A percentile compares a stretch with the other conserved stretches of the same genome.
Conservation (phyloP, 2,329 filamentous ascomycete species). For the Sporothrix brunneoviolacea region DNA sequence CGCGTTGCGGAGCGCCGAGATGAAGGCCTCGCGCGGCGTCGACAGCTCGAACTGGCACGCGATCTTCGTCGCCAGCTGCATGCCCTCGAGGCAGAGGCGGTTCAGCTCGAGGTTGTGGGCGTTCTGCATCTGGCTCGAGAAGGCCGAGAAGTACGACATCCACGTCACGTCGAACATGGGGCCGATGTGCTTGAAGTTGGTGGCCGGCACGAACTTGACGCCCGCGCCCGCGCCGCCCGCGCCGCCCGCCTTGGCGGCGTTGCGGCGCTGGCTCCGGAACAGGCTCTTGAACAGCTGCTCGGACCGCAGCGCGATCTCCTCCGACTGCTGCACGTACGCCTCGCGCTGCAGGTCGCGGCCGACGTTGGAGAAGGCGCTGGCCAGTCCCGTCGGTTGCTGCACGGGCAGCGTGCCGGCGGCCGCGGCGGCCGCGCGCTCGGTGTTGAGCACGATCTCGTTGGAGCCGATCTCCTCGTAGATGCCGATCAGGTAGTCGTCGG, state of each 20-base stretch:
- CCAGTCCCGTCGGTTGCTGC: constrained; percentile 56
- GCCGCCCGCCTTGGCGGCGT: constrained; percentile 61
- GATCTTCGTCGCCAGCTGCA: constrained; percentile 88
- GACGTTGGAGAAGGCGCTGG: constrained; percentile 83
- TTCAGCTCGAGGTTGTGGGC: constrained; percentile 89
- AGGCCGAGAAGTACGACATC: constrained; percentile 97
- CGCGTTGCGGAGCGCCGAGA: constrained; percentile 84
- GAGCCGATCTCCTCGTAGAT: constrained; percentile 89
- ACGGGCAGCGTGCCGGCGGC: constrained; percentile 57
- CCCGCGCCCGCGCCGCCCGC: no score
- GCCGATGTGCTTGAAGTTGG: constrained; percentile 88
- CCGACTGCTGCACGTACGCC: constrained; percentile 88
- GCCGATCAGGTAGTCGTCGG: constrained; percentile 78
- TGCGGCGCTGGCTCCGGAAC: constrained; percentile 80
- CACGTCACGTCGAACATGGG: constrained; percentile 98
- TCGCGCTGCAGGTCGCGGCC: constrained; percentile 88
- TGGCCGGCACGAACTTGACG: constrained; percentile 80
- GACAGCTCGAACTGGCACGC: constrained; percentile 89
- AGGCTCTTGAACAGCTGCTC: constrained; percentile 89
- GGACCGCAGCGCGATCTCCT: constrained; percentile 71
- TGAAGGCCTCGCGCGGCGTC: constrained; percentile 90
- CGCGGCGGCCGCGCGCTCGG: constrained; percentile 82
- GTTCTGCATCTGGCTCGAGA: constrained; percentile 90
- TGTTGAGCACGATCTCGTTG: constrained; percentile 92
- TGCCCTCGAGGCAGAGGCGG: constrained; percentile 86